A percentile compares a stretch with the other conserved stretches of the same genome.
Conservation (phyloP, 331 rosid genomes). For the Rhamnella rubrinervis region DNA sequence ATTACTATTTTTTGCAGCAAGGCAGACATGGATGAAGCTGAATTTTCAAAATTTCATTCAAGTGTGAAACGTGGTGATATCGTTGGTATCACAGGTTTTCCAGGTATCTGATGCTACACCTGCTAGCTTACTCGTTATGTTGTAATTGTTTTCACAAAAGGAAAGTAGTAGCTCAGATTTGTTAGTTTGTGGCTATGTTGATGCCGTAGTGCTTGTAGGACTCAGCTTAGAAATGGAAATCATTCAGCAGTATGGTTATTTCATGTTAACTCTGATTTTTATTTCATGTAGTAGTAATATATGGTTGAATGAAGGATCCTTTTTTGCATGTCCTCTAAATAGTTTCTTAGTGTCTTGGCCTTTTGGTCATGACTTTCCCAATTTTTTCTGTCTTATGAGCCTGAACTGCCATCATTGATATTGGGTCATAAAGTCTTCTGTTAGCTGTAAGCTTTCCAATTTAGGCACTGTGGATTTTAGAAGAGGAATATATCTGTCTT, state of each 20-base stretch:
- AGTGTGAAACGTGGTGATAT: conserved; percentile 91
- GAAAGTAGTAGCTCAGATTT: background rate
- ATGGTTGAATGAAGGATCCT: too few species aligned
- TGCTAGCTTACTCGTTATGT: background rate
- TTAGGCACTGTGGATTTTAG: too few species aligned
- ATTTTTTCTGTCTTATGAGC: background rate
- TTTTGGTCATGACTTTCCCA: background rate
- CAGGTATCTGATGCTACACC: conserved; percentile 52
- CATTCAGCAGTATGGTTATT: too few species aligned
- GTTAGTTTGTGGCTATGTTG: background rate
- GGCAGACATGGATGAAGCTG: conserved; percentile 63
- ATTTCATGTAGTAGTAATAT: too few species aligned
- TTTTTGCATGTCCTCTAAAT: too few species aligned
- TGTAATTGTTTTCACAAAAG: background rate
- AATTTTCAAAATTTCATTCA: conserved; percentile 71
- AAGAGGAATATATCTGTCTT: too few species aligned
- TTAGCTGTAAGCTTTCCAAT: too few species aligned
- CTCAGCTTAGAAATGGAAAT: too few species aligned
- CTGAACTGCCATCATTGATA: background rate
- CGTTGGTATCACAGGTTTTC: conserved; percentile 86
- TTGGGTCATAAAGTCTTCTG: background rate
- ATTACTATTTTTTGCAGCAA: conserved; percentile 44
- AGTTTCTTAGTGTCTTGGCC: too few species aligned
- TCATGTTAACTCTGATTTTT: too few species aligned
- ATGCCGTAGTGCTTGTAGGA: too few species aligned